Evolutionary conservation across 306 rosid genomes (phyloP).

Genomic region (Pachyrhizus erosus): DNA sequence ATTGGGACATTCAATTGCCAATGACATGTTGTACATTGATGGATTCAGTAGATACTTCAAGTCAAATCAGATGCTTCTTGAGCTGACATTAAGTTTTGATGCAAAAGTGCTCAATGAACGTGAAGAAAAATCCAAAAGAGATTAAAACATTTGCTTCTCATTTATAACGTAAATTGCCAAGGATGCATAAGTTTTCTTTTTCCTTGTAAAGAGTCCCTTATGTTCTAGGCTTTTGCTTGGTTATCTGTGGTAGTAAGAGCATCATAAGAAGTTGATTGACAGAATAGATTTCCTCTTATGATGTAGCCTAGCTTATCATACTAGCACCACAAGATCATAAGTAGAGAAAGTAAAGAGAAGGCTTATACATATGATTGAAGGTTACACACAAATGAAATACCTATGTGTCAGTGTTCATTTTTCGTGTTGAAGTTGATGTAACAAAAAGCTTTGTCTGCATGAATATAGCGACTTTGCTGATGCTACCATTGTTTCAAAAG

Average conservation of each 20-base stretch:
- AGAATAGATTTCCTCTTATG: neutral
- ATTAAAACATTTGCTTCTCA: neutral
- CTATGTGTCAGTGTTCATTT: neutral
- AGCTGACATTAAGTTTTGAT: slow-evolving; percentile 21
- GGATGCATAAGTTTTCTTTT: neutral
- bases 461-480: neutral
- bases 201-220: neutral
- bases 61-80: slow-evolving; percentile 41
- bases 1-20: slow-evolving; percentile 73
- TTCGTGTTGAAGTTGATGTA: neutral
- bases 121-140: slow-evolving; percentile 49
- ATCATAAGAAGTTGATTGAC: neutral
- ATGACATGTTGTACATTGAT: slow-evolving; percentile 56
- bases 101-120: slow-evolving; percentile 45
- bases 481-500: slow-evolving; percentile 5
- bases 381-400: neutral
- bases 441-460: neutral
- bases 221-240: neutral
- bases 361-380: neutral
- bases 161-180: neutral
- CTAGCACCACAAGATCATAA: neutral
- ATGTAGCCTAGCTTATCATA: neutral
- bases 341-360: neutral
- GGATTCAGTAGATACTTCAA: slow-evolving; percentile 44
- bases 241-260: neutral